Percentiles rank a stretch among this genome's conserved stretches.
phyloP scores from a whole-genome alignment of 2,329 filamentous ascomycete genomes.

The Fusarium chlamydosporum region DNA sequence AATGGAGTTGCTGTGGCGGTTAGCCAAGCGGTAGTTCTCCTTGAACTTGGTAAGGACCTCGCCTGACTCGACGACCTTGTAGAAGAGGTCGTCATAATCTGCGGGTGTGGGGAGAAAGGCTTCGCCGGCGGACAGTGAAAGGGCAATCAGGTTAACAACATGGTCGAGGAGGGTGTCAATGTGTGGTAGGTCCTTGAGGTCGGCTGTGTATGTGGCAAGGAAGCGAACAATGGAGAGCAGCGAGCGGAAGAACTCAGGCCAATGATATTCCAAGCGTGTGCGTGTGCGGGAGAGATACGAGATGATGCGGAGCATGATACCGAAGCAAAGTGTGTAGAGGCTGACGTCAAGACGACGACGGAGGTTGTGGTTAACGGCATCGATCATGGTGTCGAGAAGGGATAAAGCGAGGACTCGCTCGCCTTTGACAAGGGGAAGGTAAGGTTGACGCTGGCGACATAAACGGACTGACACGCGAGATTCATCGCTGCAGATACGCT shows the following conservation, averaged over 20 bases:
- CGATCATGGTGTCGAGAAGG: slow-evolving; percentile 88
- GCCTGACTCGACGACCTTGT: slow-evolving; percentile 95
- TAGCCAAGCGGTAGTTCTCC: slow-evolving; percentile 76
- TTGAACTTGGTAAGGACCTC: slow-evolving; percentile 87
- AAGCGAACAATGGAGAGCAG: slow-evolving; percentile 91
- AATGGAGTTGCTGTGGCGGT: slow-evolving; percentile 77
- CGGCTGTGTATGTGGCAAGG: slow-evolving; percentile 85
- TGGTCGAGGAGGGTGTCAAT: slow-evolving; percentile 82
- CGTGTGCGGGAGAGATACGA: slow-evolving; percentile 87
- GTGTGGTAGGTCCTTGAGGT: slow-evolving; percentile 77
- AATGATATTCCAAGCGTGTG: slow-evolving; percentile 88
- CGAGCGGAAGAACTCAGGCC: slow-evolving; percentile 94
- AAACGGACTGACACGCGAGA: slow-evolving; percentile 81
- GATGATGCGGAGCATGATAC: slow-evolving; percentile 84
- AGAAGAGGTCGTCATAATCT: slow-evolving; percentile 96
- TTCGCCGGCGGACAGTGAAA: slow-evolving; percentile 88
- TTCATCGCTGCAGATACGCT: slow-evolving; percentile 85
- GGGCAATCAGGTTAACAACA: slow-evolving; percentile 84
- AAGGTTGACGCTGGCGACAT: slow-evolving; percentile 90
- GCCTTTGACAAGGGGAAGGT: slow-evolving; percentile 79
- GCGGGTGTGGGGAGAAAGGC: slow-evolving; percentile 89
- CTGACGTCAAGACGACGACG: slow-evolving; percentile 86
- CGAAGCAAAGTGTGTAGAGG: slow-evolving; percentile 85
- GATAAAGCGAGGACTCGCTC: slow-evolving; percentile 81
- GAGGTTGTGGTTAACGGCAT: slow-evolving; percentile 94